Percentiles rank a stretch among this genome's conserved stretches.
phyloP scores from a whole-genome alignment of 2,329 filamentous ascomycete genomes.

The Coniochaeta prunicola region DNA sequence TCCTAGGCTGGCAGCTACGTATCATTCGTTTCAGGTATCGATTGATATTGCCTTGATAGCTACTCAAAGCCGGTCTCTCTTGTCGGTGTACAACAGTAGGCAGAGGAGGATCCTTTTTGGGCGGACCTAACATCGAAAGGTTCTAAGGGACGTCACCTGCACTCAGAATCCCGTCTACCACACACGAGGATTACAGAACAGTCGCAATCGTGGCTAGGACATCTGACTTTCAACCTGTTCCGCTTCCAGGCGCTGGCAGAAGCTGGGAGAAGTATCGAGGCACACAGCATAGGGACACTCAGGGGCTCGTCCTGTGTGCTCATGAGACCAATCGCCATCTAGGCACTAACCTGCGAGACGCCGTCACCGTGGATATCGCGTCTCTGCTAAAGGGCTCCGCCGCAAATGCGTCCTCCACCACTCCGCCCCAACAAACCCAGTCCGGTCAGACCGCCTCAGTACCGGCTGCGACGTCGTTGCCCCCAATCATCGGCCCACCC shows the following conservation, averaged over 20 bases:
- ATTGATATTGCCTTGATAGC: background rate
- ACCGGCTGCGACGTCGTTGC: constrained; percentile 25
- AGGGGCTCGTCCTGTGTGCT: constrained; percentile 9
- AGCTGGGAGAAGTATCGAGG: background rate
- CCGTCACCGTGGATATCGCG: constrained; percentile 91
- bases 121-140: background rate
- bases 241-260: background rate
- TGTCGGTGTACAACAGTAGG: background rate
- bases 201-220: background rate
- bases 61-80: background rate
- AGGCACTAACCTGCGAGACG: constrained; percentile 23
- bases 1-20: background rate
- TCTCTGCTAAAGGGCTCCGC: constrained; percentile 72
- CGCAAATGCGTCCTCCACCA: constrained; percentile 61
- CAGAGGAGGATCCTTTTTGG: background rate
- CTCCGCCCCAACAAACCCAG: constrained; percentile 31
- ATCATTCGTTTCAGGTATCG: background rate
- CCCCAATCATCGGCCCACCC: constrained; percentile 8
- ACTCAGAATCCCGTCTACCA: no score
- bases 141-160: no score
- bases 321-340: constrained; percentile 21
- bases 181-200: background rate
- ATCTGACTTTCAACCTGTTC: background rate
- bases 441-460: constrained; percentile 27
- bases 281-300: constrained; percentile 4